phyloP scores from a whole-genome alignment of 441 rosid species.

The Hypseocharis bilobata region DNA sequence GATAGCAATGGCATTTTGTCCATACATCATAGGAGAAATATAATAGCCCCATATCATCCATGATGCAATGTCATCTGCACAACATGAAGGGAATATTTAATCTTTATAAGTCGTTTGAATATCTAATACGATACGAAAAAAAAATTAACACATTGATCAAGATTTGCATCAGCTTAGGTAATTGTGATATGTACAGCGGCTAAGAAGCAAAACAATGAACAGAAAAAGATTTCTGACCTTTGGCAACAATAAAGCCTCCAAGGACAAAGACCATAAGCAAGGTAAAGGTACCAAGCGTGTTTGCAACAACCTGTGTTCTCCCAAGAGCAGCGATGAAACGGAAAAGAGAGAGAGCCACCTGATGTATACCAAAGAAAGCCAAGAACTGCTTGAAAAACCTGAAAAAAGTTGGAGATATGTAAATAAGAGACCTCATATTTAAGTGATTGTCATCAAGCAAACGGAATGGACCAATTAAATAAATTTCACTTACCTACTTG shows the following conservation, averaged over 20 bases:
- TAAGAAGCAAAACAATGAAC: not conserved
- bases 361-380: slow-evolving; percentile 58
- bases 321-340: slow-evolving; percentile 78
- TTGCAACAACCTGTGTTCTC: slow-evolving; percentile 64
- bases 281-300: slow-evolving; percentile 54
- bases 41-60: slow-evolving; percentile 85
- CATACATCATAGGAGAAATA: slow-evolving; percentile 83
- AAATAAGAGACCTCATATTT: not conserved
- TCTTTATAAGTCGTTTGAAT: not conserved
- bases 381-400: slow-evolving; percentile 77
- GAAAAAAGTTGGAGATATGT: slow-evolving; percentile 1
- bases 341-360: slow-evolving; percentile 82
- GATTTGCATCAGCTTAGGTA: not conserved
- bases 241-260: slow-evolving; percentile 82
- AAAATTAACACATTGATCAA: not conserved
- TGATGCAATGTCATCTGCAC: slow-evolving; percentile 57
- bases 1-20: slow-evolving; percentile 75
- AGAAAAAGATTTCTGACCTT: slow-evolving; percentile 33
- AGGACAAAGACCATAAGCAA: slow-evolving; percentile 61
- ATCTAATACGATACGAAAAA: not conserved
- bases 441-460: not conserved
- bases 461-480: not conserved
- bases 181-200: not conserved
- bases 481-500: slow-evolving; percentile 35
- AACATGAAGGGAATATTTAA: not conserved